phyloP scores from a whole-genome alignment of 2,329 filamentous ascomycete genomes.

The Dryadomyces sulphureus region DNA sequence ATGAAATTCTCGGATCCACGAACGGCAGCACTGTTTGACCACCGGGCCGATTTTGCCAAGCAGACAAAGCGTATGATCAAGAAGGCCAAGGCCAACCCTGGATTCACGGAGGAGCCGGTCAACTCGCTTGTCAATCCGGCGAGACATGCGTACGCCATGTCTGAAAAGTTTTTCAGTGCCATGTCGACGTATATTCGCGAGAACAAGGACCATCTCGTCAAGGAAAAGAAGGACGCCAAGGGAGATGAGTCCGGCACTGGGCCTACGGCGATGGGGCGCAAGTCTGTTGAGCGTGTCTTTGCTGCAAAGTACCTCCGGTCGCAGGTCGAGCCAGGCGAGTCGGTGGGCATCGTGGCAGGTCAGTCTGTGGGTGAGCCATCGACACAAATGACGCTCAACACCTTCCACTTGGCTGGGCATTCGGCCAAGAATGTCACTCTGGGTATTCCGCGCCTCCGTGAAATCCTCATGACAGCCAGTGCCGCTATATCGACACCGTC shows the following conservation, averaged over 20 bases:
- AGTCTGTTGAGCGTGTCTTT: constrained; percentile 70
- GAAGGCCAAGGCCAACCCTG: constrained; percentile 41
- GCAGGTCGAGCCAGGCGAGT: constrained; percentile 86
- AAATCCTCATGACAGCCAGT: constrained; percentile 97
- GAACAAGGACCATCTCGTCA: constrained; percentile 50
- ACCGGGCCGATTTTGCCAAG: constrained; percentile 49
- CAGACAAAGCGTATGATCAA: constrained; percentile 75
- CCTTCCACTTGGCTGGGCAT: constrained; percentile 98
- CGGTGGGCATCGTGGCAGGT: constrained; percentile 89
- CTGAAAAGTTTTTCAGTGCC: constrained; percentile 65
- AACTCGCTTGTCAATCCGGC: constrained; percentile 60
- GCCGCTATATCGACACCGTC: constrained; percentile 76
- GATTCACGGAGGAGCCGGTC: constrained; percentile 58
- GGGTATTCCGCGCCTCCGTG: constrained; percentile 90
- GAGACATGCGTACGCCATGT: constrained; percentile 70
- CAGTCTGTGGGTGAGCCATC: constrained; percentile 96
- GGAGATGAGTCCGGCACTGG: not conserved
- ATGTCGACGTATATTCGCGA: constrained; percentile 65
- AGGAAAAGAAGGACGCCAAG: constrained; percentile 19
- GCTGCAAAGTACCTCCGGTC: constrained; percentile 88
- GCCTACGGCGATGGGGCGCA: constrained; percentile 18
- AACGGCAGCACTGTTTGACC: constrained; percentile 30
- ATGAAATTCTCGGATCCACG: constrained; percentile 47
- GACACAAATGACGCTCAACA: constrained; percentile 98
- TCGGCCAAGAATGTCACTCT: constrained; percentile 97